phyloP scores from a whole-genome alignment of 2,329 filamentous ascomycete genomes.

The Diaporthe sp. region DNA sequence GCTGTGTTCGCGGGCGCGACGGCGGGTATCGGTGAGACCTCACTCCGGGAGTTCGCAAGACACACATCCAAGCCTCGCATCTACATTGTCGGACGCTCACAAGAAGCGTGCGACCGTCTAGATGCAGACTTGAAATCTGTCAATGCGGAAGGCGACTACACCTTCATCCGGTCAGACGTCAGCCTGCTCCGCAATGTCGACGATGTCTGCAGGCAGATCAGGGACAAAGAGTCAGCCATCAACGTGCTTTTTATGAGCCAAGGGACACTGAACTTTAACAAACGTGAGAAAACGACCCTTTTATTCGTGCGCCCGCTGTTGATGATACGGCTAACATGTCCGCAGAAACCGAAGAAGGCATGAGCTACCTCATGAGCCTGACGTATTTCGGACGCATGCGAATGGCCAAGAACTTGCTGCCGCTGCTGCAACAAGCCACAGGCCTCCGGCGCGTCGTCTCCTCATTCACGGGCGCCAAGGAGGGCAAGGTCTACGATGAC shows the following conservation, averaged over 20 bases:
- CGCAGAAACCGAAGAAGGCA: slow-evolving; percentile 69
- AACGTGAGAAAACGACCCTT: slow-evolving; percentile 41
- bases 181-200: slow-evolving; percentile 67
- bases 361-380: slow-evolving; percentile 66
- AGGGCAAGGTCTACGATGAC: slow-evolving; percentile 61
- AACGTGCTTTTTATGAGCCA: slow-evolving; percentile 63
- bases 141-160: slow-evolving; percentile 60
- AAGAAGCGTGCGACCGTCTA: slow-evolving; percentile 54
- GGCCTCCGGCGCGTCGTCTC: slow-evolving; percentile 66
- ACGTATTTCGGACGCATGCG: slow-evolving; percentile 71
- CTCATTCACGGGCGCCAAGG: slow-evolving; percentile 67
- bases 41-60: slow-evolving; percentile 61
- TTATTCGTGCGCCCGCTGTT: not conserved
- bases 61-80: slow-evolving; percentile 57
- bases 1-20: slow-evolving; percentile 69
- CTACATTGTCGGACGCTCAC: slow-evolving; percentile 66
- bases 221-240: slow-evolving; percentile 56
- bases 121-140: slow-evolving; percentile 56
- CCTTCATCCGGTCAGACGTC: slow-evolving; percentile 65
- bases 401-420: slow-evolving; percentile 70
- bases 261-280: slow-evolving; percentile 51
- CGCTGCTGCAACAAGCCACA: slow-evolving; percentile 62
- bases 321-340: not conserved
- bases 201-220: slow-evolving; percentile 60
- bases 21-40: slow-evolving; percentile 66